Evolutionary conservation across 208 protist species (phyloP).

Genomic region (Acanthamoeba healyi): DNA sequence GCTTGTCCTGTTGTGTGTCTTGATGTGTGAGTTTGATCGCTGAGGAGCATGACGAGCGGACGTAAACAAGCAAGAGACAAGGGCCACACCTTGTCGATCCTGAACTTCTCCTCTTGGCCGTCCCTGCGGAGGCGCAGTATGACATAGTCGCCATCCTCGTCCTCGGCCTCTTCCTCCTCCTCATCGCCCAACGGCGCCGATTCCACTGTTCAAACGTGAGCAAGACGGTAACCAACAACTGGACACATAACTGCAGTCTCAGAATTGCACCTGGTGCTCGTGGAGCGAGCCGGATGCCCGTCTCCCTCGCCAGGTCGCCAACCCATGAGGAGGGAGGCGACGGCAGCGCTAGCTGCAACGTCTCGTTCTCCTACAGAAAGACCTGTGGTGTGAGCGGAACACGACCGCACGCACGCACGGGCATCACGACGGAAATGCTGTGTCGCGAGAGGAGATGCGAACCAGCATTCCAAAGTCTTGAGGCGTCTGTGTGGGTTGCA

Average conservation of each 20-base stretch:
- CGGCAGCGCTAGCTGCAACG: neutral
- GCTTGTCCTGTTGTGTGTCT: neutral
- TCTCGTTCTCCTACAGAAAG: neutral
- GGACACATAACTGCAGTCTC: too few relatives aligned
- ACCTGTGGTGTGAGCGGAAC: neutral
- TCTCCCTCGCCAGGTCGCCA: neutral
- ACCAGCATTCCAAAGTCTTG: conserved; percentile 1
- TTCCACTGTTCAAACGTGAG: neutral
- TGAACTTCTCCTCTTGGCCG: conserved; percentile 28
- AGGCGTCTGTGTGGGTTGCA: neutral
- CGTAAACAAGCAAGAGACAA: too few relatives aligned
- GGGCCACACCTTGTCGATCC: neutral
- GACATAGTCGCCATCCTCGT: neutral
- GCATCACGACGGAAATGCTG: neutral
- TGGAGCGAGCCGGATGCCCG: neutral
- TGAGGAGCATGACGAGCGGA: too few relatives aligned
- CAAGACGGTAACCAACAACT: neutral
- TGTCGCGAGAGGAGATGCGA: neutral
- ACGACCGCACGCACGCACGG: neutral
- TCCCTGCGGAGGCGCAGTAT: neutral
- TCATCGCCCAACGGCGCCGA: neutral
- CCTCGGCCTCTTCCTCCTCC: neutral
- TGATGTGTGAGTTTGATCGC: neutral
- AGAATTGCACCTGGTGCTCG: neutral
- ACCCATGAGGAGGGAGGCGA: neutral